Evolutionary conservation across 2,329 filamentous ascomycete genomes (phyloP).

Genomic region (Fusarium setosum): DNA sequence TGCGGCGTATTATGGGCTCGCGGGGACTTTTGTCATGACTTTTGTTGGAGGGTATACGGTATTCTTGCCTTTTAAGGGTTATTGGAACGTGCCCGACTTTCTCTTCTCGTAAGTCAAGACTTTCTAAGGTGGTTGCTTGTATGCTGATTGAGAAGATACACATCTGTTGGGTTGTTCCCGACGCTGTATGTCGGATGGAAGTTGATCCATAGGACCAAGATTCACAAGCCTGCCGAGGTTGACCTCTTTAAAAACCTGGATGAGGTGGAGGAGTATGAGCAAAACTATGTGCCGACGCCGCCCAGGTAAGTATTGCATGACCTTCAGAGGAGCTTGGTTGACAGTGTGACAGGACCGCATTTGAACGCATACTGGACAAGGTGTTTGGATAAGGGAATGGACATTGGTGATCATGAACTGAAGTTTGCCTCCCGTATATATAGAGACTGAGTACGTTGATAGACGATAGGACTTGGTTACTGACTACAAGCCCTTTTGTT

Average conservation of each 20-base stretch:
- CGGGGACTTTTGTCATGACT: constrained; percentile 75
- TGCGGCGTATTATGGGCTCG: constrained; percentile 73
- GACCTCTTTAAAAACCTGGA: constrained; percentile 72
- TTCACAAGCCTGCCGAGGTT: constrained; percentile 66
- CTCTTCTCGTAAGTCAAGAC: constrained; percentile 74
- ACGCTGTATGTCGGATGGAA: constrained; percentile 79
- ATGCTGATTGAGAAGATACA: constrained; percentile 60
- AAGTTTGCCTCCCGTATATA: neutral
- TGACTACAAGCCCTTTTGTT: no score
- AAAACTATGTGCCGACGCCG: constrained; percentile 65
- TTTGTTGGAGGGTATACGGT: constrained; percentile 82
- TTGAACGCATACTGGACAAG: constrained; percentile 34
- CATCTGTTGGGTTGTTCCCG: constrained; percentile 79
- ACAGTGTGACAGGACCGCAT: constrained; percentile 24
- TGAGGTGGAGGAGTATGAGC: constrained; percentile 76
- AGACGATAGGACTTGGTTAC: no score
- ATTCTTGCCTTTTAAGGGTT: constrained; percentile 69
- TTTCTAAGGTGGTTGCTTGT: neutral
- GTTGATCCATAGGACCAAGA: constrained; percentile 71
- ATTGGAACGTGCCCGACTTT: constrained; percentile 77
- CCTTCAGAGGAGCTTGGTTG: neutral
- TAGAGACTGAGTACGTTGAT: no score
- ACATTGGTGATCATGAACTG: neutral
- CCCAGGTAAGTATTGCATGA: constrained; percentile 59
- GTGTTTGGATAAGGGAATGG: constrained; percentile 21